Evolutionary conservation across 2,329 filamentous ascomycete genomes (phyloP).

Genomic region (Diaporthe capsici): DNA sequence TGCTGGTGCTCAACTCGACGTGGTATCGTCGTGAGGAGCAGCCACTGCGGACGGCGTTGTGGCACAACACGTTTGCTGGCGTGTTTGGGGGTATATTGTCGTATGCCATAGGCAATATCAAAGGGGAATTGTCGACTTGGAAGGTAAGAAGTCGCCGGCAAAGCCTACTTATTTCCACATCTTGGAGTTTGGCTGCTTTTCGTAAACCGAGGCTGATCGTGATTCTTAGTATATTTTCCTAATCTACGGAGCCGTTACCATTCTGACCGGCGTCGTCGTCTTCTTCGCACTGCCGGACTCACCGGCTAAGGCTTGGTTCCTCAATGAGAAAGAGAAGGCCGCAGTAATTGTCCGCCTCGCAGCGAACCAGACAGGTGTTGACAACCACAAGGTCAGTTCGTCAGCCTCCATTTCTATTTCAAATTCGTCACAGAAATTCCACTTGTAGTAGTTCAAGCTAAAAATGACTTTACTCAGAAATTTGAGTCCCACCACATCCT

Average conservation of each 20-base stretch:
- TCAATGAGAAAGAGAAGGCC: background rate
- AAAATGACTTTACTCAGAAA: background rate
- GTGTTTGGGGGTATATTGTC: constrained; percentile 3
- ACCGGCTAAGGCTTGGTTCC: background rate
- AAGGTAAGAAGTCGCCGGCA: background rate
- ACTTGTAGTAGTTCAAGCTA: background rate
- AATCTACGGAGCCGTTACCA: background rate
- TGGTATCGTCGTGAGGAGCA: constrained; percentile 8
- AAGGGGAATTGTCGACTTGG: background rate
- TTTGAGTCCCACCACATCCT: background rate
- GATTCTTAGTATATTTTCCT: background rate
- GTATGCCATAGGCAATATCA: background rate
- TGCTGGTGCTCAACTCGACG: constrained; percentile 1
- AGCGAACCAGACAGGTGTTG: background rate
- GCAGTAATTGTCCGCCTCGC: background rate
- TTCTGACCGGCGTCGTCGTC: background rate
- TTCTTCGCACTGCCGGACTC: background rate
- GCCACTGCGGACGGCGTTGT: background rate
- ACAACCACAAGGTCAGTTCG: constrained; percentile 4
- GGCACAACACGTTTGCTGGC: background rate
- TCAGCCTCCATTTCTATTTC: background rate
- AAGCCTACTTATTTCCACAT: background rate
- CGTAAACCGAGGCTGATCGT: background rate
- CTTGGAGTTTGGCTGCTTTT: background rate
- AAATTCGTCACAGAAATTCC: background rate